Percentiles rank a stretch among this genome's conserved stretches.
phyloP scores from a whole-genome alignment of 2,329 filamentous ascomycete genomes.

The Chrysosporium keratinophilum region DNA sequence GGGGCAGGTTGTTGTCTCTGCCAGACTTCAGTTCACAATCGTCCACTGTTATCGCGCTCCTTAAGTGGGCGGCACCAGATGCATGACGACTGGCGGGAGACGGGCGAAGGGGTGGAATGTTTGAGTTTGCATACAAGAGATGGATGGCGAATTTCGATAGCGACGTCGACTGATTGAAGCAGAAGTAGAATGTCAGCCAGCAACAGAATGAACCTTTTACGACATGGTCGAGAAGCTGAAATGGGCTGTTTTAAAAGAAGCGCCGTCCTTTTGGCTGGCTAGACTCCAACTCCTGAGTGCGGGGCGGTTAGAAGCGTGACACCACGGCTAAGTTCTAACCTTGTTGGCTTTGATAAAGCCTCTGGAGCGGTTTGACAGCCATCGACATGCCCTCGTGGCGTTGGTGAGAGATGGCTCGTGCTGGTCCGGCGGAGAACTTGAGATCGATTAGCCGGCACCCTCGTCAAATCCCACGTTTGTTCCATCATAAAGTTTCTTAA shows the following conservation, averaged over 20 bases:
- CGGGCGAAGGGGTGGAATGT: background rate
- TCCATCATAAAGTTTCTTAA: background rate
- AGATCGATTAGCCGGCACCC: too few relatives aligned
- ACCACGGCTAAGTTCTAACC: background rate
- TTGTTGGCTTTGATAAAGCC: too few relatives aligned
- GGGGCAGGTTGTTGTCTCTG: background rate
- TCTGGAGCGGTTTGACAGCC: background rate
- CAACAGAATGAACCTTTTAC: background rate
- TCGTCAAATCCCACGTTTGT: background rate
- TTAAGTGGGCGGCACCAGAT: background rate
- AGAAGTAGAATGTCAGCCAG: background rate
- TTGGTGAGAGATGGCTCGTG: background rate
- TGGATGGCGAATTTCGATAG: too few relatives aligned
- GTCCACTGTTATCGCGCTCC: background rate
- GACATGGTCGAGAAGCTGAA: background rate
- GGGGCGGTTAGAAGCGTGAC: conserved; percentile 5
- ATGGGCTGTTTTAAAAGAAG: background rate
- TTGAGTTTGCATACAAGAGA: background rate
- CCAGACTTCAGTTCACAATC: background rate
- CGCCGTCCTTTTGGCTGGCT: background rate
- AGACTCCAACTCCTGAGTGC: background rate
- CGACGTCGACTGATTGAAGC: too few relatives aligned
- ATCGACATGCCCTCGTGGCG: background rate
- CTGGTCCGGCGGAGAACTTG: background rate
- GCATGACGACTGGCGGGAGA: background rate